Conservation (phyloP, 2,329 filamentous ascomycete species). For the Colletotrichum destructivum region DNA sequence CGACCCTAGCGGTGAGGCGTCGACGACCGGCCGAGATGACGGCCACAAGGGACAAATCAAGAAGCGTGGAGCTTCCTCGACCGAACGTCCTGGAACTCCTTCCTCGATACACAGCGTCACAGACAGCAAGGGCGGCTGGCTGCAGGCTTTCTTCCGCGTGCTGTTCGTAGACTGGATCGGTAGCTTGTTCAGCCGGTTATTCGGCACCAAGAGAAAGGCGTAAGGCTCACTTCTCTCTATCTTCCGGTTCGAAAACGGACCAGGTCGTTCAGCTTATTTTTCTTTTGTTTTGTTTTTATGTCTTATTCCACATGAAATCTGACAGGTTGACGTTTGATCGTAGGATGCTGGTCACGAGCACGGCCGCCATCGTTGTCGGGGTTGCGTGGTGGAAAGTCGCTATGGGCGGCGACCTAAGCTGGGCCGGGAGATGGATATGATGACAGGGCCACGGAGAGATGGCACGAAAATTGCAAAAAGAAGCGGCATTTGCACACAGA, state of each 20-base stretch:
- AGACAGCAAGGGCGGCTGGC: conserved; percentile 49
- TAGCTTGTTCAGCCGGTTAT: conserved; percentile 48
- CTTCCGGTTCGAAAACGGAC: conserved; percentile 15
- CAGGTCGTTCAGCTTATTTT: conserved; percentile 4
- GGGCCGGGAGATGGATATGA: conserved; percentile 19
- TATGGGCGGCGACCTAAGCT: conserved; percentile 31
- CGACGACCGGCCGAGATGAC: conserved; percentile 19
- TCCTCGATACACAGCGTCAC: conserved; percentile 45
- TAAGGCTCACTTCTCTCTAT: conserved; percentile 36
- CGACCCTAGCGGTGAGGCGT: background rate
- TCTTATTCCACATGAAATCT: conserved; percentile 36
- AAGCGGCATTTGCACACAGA: background rate
- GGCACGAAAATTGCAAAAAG: conserved; percentile 5
- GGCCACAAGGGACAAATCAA: conserved; percentile 38
- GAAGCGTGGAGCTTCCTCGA: conserved; percentile 38
- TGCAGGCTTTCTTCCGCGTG: conserved; percentile 52
- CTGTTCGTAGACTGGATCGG: conserved; percentile 59
- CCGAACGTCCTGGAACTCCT: conserved; percentile 42
- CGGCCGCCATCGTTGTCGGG: conserved; percentile 37
- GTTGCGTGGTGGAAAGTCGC: conserved; percentile 39
- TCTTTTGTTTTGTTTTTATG: conserved; percentile 16
- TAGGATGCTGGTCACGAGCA: conserved; percentile 42
- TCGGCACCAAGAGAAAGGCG: conserved; percentile 42
- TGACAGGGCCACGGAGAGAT: background rate
- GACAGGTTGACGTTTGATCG: conserved; percentile 42